Percentiles rank a stretch among this genome's conserved stretches.
These are phyloP conservation scores for Aspergillus wentii DNA, from an alignment of 495 filamentous ascomycete genomes.

Conservation along the genomic window DNA sequence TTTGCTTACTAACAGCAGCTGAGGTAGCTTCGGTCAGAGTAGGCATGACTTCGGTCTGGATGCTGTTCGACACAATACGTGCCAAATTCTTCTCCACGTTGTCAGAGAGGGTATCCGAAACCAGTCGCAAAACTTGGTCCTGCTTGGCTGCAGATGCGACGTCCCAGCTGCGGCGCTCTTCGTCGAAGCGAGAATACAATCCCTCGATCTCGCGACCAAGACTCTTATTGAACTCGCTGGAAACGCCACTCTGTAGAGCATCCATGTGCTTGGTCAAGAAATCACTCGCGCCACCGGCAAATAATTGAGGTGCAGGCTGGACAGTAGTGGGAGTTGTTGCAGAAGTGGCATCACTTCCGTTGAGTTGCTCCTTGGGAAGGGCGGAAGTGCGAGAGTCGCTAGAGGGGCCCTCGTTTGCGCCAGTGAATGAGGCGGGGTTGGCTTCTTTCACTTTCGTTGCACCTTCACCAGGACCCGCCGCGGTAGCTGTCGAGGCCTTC, in stretches of 20 bases:
- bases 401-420: constrained; percentile 15
- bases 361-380: constrained; percentile 11
- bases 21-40: constrained; percentile 45
- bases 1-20: constrained; percentile 53
- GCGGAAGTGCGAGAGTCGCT: constrained; percentile 1
- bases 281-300: constrained; percentile 25
- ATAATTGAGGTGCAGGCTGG: constrained; percentile 4
- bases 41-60: constrained; percentile 61
- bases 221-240: constrained; percentile 49
- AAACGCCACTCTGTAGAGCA: constrained; percentile 50
- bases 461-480: constrained; percentile 18
- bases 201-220: constrained; percentile 53
- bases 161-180: constrained; percentile 60
- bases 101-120: constrained; percentile 81
- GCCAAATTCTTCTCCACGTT: constrained; percentile 81
- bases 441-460: constrained; percentile 28
- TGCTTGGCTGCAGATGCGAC: constrained; percentile 64
- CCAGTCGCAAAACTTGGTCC: constrained; percentile 76
- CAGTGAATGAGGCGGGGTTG: constrained; percentile 6
- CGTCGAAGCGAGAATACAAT: constrained; percentile 58
- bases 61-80: constrained; percentile 62
- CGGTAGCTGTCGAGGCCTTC: constrained; percentile 37
- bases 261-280: constrained; percentile 49
- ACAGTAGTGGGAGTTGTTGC: constrained; percentile 5
- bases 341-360: constrained; percentile 14